Evolutionary conservation across 2,329 filamentous ascomycete species (phyloP), one percentile per base, ranked within the genome.

Genomic region (Stagonosporopsis rhizophila): DNA sequence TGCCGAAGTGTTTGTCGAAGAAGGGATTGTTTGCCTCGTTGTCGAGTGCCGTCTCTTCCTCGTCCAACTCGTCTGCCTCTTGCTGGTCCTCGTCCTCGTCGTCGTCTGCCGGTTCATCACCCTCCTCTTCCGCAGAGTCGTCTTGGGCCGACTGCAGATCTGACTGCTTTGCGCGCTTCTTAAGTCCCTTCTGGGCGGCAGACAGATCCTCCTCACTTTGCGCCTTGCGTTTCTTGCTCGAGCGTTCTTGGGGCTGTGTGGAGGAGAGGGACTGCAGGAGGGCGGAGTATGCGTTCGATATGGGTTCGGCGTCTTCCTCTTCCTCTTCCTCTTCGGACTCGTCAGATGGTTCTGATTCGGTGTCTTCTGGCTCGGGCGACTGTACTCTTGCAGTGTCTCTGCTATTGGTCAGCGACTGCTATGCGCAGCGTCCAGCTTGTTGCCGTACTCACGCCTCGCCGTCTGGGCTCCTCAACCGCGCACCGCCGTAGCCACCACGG

Each of bases 1-100:
- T 82, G 30, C 86, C 85, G 72, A 96, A 96, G 76, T 97, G 94
- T 7, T 80, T 78, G 61, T 95, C 89, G 69, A 96, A 97, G 0
- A 91, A 89, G 6, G 51, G 69, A 45, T 79, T 75, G 42, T 77
- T 77, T 20, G 77, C 77, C 11, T 78, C 76, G 1, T 78, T 79
- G 20, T 85, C 82, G n/a, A 59, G 73, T 1, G 51, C 3, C n/a
- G 67, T 63, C 17, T 64, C 57, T 7, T 63, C 63, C 34, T 52
- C 37, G 14, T 55, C 35, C 4, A 23, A 20, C 61, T 52, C 12
- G 59, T 61, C 32, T 65, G 25, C 64, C 3, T 69, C 65, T 3
- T 60, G 61, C 1, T 52, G 45, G 3, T 62, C 53, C 14, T 53
- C 56, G 3, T 23, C 39, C 6, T 60, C 53, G 6, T 57, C 52